phyloP scores from a whole-genome alignment of 2,329 filamentous ascomycete genomes.

The Thelonectria blattea region DNA sequence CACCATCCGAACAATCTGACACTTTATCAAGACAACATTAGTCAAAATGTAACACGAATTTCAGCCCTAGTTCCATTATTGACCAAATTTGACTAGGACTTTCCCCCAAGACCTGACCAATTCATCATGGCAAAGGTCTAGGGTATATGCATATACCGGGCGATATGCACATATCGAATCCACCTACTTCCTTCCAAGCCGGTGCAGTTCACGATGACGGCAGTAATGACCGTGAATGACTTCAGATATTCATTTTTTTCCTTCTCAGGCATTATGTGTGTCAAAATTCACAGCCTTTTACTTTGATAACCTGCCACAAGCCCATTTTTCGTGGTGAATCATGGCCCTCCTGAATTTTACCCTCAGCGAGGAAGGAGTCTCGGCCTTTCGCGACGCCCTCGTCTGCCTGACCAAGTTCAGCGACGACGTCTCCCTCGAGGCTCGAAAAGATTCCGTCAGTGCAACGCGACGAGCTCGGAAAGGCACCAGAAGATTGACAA shows the following conservation, averaged over 20 bases:
- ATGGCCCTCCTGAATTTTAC: conserved; percentile 74
- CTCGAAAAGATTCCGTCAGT: conserved; percentile 68
- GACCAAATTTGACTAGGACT: too few relatives aligned
- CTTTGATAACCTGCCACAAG: neutral
- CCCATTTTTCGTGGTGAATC: neutral
- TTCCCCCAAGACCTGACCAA: too few relatives aligned
- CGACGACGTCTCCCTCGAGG: conserved; percentile 78
- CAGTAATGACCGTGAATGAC: conserved; percentile 8
- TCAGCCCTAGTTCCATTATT: neutral
- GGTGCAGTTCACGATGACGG: neutral
- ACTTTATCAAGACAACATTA: too few relatives aligned
- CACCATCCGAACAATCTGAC: too few relatives aligned
- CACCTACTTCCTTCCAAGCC: neutral
- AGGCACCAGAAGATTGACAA: conserved; percentile 5
- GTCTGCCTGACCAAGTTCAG: conserved; percentile 80
- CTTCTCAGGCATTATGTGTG: neutral
- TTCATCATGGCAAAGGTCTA: neutral
- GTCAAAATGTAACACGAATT: too few relatives aligned
- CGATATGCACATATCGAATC: conserved; percentile 13
- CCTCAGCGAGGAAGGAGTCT: conserved; percentile 74
- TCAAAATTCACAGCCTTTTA: neutral
- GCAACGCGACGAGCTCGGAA: neutral
- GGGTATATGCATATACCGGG: conserved; percentile 1
- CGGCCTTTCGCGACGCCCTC: conserved; percentile 73
- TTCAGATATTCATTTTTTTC: neutral